Evolutionary conservation across 2,329 filamentous ascomycete species (phyloP).

Genomic region (Exophiala aquamarina): DNA sequence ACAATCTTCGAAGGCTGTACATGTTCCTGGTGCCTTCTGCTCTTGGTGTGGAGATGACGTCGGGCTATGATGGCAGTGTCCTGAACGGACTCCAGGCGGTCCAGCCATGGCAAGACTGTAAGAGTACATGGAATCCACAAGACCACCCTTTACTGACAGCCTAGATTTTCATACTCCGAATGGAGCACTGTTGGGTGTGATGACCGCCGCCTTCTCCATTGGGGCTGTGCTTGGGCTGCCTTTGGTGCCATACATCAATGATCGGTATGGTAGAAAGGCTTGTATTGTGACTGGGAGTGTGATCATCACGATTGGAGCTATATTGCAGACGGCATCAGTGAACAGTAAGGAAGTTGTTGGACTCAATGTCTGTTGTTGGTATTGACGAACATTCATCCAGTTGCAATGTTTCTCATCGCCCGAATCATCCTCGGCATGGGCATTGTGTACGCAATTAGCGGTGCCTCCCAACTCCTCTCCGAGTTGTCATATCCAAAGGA

Average conservation of each 20-base stretch:
- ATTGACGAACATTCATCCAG: slow-evolving; percentile 5
- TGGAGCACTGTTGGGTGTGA: slow-evolving; percentile 15
- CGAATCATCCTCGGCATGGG: slow-evolving; percentile 21
- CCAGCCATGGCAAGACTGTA: slow-evolving; percentile 23
- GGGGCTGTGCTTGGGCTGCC: slow-evolving; percentile 50
- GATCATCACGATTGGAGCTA: slow-evolving; percentile 47
- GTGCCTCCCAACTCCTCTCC: slow-evolving; percentile 37
- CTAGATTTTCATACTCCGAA: slow-evolving; percentile 46
- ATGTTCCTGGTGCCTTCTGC: slow-evolving; percentile 59
- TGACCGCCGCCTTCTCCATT: slow-evolving; percentile 35
- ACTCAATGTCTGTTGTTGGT: not conserved
- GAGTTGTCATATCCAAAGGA: slow-evolving; percentile 52
- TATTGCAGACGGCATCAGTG: slow-evolving; percentile 34
- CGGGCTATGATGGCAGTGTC: slow-evolving; percentile 24
- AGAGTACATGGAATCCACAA: slow-evolving; percentile 43
- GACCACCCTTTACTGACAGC: slow-evolving; percentile 45
- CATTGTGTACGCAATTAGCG: slow-evolving; percentile 15
- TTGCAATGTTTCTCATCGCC: slow-evolving; percentile 17
- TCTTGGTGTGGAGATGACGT: slow-evolving; percentile 64
- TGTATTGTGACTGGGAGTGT: slow-evolving; percentile 50
- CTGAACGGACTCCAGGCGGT: slow-evolving; percentile 22
- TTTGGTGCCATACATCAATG: slow-evolving; percentile 48
- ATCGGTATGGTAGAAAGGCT: slow-evolving; percentile 46
- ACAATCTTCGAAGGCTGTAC: slow-evolving; percentile 58
- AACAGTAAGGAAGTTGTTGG: slow-evolving; percentile 10